Evolutionary conservation across 768 basidiomycete genomes (phyloP), one percentile per base, ranked within the genome.

Genomic region (Lentinus brumalis): DNA sequence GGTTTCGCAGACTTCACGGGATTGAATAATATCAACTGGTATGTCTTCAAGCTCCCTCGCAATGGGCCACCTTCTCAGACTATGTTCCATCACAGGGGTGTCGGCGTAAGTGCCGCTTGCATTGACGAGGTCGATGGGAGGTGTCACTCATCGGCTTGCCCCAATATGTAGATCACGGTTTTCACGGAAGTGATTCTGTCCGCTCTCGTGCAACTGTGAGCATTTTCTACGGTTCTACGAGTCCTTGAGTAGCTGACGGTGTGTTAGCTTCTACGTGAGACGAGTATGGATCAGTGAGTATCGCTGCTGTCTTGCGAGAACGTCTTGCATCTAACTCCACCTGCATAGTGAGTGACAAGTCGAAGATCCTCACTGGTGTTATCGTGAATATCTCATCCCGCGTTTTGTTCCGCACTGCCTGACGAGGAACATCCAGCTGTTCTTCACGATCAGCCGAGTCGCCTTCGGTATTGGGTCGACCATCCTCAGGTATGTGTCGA

Each of bases 391-490:
- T 35, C 3, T 5, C 42, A 18, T 1, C 18, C 14, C 6, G 2
- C 18, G 2, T 6, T 39, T 18, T 3, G 10, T 29, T 6, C 11
- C 12, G 2, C 15, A 35, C 15, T 16, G 35, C 12, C 29, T 59
- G 2, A 54, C 21, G 21, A 26, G 1, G 21, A 26, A 18, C n/a
- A 18, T 29, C 1, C 12, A 54, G 58, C 45, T 35, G 30, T 47
- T 46, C 58, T 35, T 59, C 38, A 54, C 53, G 58, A 49, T 47
- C 53, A 59, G 58, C 51, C 21, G 21, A 26, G 21, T 26, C 21
- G 21, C 21, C 8, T 60, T 60, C 39, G 59, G 59, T 16, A 55
- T 60, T 30, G 59, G 53, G 39, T 60, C 59, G 29, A 60, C 53
- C 2, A 55, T 60, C 46, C 53, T 60, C 53, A 60, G 56, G 56